Evolutionary conservation across 257 asterid genomes (phyloP).

Genomic region (Handroanthus guayacan): DNA sequence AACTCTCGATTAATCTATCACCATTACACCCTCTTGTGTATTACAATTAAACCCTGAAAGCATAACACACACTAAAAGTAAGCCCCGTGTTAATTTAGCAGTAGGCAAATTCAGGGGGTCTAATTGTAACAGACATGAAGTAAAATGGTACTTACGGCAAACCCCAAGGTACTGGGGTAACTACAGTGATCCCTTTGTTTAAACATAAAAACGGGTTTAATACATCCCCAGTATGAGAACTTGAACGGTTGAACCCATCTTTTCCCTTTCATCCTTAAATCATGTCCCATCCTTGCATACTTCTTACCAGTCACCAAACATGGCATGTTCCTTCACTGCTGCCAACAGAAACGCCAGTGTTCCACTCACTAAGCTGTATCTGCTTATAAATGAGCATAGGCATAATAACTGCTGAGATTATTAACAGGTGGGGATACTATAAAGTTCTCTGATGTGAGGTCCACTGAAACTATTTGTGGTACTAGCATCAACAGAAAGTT

Average conservation of each 20-base stretch:
- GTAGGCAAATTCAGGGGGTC: too few relatives aligned
- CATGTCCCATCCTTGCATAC: background rate
- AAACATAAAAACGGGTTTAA: background rate
- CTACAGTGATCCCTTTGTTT: too few relatives aligned
- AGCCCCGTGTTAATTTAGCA: too few relatives aligned
- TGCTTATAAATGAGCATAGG: background rate
- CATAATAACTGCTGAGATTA: background rate
- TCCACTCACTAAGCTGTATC: background rate
- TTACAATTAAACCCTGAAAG: too few relatives aligned
- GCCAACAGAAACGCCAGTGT: conserved; percentile 1
- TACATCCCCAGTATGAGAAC: background rate
- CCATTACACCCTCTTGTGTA: too few relatives aligned
- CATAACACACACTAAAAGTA: too few relatives aligned
- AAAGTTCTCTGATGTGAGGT: too few relatives aligned
- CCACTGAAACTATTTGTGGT: background rate
- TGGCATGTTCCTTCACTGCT: conserved; percentile 21
- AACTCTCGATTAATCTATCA: too few relatives aligned
- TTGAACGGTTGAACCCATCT: background rate
- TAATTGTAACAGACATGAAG: too few relatives aligned
- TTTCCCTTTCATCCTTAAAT: background rate
- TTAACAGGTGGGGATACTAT: background rate
- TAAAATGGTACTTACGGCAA: too few relatives aligned
- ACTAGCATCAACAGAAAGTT: background rate
- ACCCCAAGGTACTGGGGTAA: too few relatives aligned
- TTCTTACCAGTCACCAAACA: conserved; percentile 18